Evolutionary conservation across 169 alveolate species (phyloP).

Genomic region (Eimeria falciformis): DNA sequence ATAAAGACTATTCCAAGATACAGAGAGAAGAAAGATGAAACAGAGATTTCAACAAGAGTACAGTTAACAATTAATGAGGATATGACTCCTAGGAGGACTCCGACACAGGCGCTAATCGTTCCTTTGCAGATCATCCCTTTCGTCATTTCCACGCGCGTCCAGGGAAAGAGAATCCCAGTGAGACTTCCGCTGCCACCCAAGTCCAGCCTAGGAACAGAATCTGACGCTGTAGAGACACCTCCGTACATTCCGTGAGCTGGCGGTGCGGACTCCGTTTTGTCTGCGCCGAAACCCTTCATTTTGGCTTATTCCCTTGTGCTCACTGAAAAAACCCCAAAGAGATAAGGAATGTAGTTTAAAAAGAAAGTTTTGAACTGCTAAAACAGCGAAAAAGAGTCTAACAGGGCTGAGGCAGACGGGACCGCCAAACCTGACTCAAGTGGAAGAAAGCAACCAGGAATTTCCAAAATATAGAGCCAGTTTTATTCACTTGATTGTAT

Average conservation of each 20-base stretch:
- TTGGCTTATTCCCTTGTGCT: neutral
- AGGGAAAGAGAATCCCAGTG: constrained; percentile 38
- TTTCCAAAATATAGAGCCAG: neutral
- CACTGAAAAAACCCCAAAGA: neutral
- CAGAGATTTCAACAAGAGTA: constrained; percentile 94
- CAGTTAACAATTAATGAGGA: constrained; percentile 94
- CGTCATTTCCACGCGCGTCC: constrained; percentile 69
- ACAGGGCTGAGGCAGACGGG: neutral
- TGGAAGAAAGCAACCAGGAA: neutral
- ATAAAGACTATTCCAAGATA: constrained; percentile 93
- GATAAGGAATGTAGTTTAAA: neutral
- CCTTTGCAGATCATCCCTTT: constrained; percentile 70
- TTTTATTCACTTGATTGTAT: neutral
- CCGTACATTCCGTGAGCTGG: constrained; percentile 17
- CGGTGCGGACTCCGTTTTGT: neutral
- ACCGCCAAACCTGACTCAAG: constrained; percentile 42
- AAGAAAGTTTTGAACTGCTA: neutral
- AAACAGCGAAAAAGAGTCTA: neutral
- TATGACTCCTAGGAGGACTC: constrained; percentile 90
- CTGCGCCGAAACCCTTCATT: constrained; percentile 64
- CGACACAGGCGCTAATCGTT: constrained; percentile 79
- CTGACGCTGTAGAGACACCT: neutral
- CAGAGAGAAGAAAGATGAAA: constrained; percentile 93
- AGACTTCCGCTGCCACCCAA: constrained; percentile 9
- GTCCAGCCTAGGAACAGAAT: neutral